phyloP scores from a whole-genome alignment of 805 yeast genomes.

The Monosporozyma unispora region DNA sequence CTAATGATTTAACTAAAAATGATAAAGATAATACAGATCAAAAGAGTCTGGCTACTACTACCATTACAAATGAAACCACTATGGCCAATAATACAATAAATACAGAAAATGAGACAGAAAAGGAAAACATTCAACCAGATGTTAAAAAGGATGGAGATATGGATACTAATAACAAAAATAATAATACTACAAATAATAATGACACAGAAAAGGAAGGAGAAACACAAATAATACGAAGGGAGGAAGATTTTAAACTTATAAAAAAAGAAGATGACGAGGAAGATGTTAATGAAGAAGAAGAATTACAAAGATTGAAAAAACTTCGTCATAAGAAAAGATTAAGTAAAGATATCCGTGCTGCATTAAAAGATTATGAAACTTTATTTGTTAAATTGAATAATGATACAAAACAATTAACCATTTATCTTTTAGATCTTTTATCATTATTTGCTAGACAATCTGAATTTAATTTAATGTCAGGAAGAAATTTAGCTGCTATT shows the following conservation, averaged over 20 bases:
- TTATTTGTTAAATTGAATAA: slow-evolving; percentile 64
- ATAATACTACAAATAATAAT: no score
- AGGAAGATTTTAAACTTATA: not conserved
- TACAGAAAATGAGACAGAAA: not conserved
- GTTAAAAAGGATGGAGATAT: not conserved
- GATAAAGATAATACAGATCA: not conserved
- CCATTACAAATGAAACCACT: not conserved
- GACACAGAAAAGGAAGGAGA: no score
- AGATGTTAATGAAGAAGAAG: slow-evolving; percentile 8
- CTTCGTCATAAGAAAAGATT: slow-evolving; percentile 45
- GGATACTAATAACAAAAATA: not conserved
- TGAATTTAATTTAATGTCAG: slow-evolving; percentile 78
- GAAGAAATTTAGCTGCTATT: slow-evolving; percentile 86
- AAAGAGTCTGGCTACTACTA: not conserved
- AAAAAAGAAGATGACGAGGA: slow-evolving; percentile 2
- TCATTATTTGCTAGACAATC: slow-evolving; percentile 78
- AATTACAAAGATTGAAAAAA: not conserved
- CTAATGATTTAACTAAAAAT: slow-evolving; percentile 1
- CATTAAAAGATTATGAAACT: slow-evolving; percentile 60
- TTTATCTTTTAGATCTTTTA: slow-evolving; percentile 78
- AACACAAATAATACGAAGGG: not conserved
- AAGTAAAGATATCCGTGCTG: slow-evolving; percentile 55
- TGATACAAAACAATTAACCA: slow-evolving; percentile 71
- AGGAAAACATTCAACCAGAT: not conserved
- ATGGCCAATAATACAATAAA: not conserved